These are phyloP conservation scores for Penicillium mononematosum DNA, from an alignment of 495 filamentous ascomycete genomes.

Conservation along the genomic window DNA sequence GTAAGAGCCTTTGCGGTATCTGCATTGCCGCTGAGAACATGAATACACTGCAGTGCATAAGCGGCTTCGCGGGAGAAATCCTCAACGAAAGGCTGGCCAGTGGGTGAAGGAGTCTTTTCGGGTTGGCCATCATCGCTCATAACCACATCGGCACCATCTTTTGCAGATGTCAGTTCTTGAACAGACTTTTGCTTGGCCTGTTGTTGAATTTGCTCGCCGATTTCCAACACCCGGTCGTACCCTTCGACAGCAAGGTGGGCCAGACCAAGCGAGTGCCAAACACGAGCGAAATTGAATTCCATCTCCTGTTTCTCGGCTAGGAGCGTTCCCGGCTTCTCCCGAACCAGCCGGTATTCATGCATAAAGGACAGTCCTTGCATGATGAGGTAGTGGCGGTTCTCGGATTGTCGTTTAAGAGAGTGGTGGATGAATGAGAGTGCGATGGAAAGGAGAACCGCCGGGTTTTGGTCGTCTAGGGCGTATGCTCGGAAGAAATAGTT, in stretches of 20 bases:
- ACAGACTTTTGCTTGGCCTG: constrained; percentile 16
- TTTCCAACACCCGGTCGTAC: constrained; percentile 60
- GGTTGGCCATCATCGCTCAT: constrained; percentile 30
- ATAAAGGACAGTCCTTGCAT: constrained; percentile 82
- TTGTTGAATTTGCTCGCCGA: constrained; percentile 44
- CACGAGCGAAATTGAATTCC: constrained; percentile 82
- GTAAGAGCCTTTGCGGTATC: constrained; percentile 55
- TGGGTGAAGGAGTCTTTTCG: background rate
- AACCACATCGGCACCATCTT: constrained; percentile 21
- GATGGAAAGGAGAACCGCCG: constrained; percentile 68
- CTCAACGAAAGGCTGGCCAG: constrained; percentile 44
- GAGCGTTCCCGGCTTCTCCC: constrained; percentile 35
- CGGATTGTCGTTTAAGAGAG: constrained; percentile 80
- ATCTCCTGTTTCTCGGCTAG: constrained; percentile 70
- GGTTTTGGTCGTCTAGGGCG: constrained; percentile 72
- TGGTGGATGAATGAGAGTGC: constrained; percentile 77
- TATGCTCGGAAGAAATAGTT: constrained; percentile 91
- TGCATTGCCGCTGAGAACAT: constrained; percentile 61
- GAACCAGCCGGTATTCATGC: constrained; percentile 67
- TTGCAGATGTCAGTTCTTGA: constrained; percentile 12
- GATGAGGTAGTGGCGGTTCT: constrained; percentile 83
- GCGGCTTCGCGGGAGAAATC: constrained; percentile 74
- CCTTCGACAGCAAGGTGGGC: constrained; percentile 72
- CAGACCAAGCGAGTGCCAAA: constrained; percentile 79
- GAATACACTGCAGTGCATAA: constrained; percentile 68